Percentiles rank a stretch among this genome's conserved stretches.
Conservation (phyloP, 2,329 filamentous ascomycete genomes). For the Arthroderma uncinatum region DNA sequence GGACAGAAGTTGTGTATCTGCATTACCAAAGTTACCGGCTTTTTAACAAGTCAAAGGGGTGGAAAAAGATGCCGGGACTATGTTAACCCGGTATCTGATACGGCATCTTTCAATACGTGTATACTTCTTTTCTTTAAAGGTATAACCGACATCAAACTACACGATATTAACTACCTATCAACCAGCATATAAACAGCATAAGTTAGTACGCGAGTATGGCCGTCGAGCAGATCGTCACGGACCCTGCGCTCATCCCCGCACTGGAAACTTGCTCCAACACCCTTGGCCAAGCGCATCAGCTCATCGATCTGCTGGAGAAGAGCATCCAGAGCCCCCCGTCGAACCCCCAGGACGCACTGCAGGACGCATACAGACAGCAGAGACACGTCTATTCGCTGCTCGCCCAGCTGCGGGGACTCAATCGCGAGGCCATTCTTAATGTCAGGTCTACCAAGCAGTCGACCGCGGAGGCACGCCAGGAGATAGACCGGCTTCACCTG, state of each 20-base stretch:
- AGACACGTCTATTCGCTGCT: slow-evolving; percentile 70
- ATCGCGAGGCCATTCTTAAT: slow-evolving; percentile 67
- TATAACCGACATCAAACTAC: too few species aligned
- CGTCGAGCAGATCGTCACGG: slow-evolving; percentile 49
- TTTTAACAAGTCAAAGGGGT: too few species aligned
- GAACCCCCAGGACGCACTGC: slow-evolving; percentile 40
- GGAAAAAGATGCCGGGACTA: neutral
- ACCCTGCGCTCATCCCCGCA: slow-evolving; percentile 55
- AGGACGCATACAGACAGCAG: slow-evolving; percentile 61
- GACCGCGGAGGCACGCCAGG: slow-evolving; percentile 77
- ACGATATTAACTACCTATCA: too few species aligned
- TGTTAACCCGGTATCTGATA: neutral
- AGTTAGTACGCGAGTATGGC: slow-evolving; percentile 35
- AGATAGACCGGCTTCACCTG: slow-evolving; percentile 83
- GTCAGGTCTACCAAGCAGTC: slow-evolving; percentile 75
- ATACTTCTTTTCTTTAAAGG: neutral
- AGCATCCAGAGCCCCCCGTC: slow-evolving; percentile 33
- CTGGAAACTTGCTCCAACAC: slow-evolving; percentile 63
- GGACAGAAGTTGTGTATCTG: neutral
- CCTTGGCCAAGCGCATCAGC: slow-evolving; percentile 55
- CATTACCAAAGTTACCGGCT: slow-evolving; percentile 1
- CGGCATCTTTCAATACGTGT: neutral
- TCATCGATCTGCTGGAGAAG: slow-evolving; percentile 35
- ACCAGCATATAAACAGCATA: neutral
- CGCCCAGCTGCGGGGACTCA: slow-evolving; percentile 67